Conservation (phyloP, 108 stramenopile species). For the Schizochytrium sp. region DNA sequence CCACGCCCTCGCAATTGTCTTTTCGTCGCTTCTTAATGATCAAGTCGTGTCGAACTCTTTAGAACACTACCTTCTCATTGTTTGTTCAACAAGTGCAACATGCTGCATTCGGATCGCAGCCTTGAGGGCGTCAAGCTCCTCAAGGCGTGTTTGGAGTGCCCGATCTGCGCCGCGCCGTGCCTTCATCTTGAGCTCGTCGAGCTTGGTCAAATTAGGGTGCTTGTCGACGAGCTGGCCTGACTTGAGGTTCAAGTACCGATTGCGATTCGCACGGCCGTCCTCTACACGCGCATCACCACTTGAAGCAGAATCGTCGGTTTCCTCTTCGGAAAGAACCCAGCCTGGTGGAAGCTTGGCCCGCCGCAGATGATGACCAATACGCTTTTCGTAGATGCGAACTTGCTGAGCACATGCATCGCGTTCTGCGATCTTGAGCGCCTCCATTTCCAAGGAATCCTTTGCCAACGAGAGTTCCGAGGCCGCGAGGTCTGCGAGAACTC, state of each 20-base stretch:
- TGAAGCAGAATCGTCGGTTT: not conserved
- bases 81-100: not conserved
- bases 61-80: too few species aligned
- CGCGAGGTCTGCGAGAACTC: not conserved
- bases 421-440: not conserved
- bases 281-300: not conserved
- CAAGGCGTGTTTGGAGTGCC: not conserved
- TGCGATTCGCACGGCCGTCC: not conserved
- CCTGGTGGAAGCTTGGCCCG: conserved; percentile 1
- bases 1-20: too few species aligned
- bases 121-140: not conserved
- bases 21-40: too few species aligned
- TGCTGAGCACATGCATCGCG: not conserved
- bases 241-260: not conserved
- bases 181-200: not conserved
- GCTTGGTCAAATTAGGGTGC: not conserved
- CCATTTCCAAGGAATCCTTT: not conserved
- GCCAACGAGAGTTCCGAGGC: not conserved
- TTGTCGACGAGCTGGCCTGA: not conserved
- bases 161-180: not conserved
- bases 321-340: not conserved
- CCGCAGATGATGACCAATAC: not conserved
- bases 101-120: not conserved
- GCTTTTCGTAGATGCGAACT: not conserved
- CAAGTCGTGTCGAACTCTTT: too few species aligned